Evolutionary conservation across 352 stramenopile genomes (phyloP), one percentile per base, ranked within the genome.

Genomic region (Phytophthora pini): DNA sequence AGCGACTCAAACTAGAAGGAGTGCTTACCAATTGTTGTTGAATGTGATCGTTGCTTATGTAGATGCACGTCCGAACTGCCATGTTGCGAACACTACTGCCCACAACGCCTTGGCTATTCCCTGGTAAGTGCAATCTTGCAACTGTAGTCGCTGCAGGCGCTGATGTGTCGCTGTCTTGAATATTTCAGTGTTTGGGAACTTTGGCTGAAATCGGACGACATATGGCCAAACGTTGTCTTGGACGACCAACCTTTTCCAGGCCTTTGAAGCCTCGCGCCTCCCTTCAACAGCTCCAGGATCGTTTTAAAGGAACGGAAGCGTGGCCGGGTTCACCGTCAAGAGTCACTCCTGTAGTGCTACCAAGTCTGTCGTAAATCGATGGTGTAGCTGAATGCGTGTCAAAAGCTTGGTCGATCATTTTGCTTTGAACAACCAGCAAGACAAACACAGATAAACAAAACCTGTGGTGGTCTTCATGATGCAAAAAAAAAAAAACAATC

Each of bases 221-320:
- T 20, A 70, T 95, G 7, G 87, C 87, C 1, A 90, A 90, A 64
- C 65, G 68, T 9, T 70, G 60, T 32, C 71, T 95, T 5, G 84
- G 82, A 3, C 77, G 82, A 12, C 41, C 72, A n/a, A 92, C 82
- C 6, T 92, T 89, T 61, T 82, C 77, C 17, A 88, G 90, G 56
- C 49, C 69, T 59, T 40, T 90, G 26, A 90, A 88, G 55, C 71
- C 82, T 38, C 77, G 87, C 15, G 84, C 84, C 4, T 84, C 75
- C 15, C 66, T 94, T 32, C 84, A 94, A 61, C 87, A 84, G 46
- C 79, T 87, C 45, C 80, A 93, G 47, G 56, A 79, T 59, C 75
- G 74, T 39, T 93, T 89, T 47, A 85, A 84, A 65, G 77, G 76
- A 60, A 83, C 56, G 6, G 56, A 74, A 49, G 64, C 70, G 39